Base-by-base conservation (phyloP, 768 basidiomycete genomes). In the Galerina sulciceps region DNA sequence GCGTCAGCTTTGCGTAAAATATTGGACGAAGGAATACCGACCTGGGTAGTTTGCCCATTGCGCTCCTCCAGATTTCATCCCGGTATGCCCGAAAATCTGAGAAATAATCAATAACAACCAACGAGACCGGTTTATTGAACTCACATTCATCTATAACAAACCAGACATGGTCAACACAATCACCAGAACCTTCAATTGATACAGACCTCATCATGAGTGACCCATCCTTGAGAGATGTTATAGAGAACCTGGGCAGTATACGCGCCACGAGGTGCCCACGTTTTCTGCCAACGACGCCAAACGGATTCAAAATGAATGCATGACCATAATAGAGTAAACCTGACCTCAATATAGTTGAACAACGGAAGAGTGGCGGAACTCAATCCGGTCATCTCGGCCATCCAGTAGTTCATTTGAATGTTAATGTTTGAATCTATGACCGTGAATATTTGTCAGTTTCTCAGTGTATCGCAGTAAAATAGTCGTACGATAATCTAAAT, bases 401-500 rank as follows among this genome's bases (percentile, higher is more conserved):
- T 79, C 90, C 90, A 91, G 68, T 91, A 90, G 65, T 90, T 91
- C 90, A 91, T 91, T 68, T 92, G 90, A 42, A 88, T 79, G 61
- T 92, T 92, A 62, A 92, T 88, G 57, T 92, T 91, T 34, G 89
- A 81, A 65, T 90, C 88, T 31, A 31, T 89, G 23, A 20, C 50
- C 4, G 17, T 17, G 2, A 38, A 36, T 31, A 17, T 22, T 8
- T 47, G 10, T 37, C 31, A 48, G 26, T 14, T 41, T n/a, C 2
- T 14, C 20, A 40, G 15, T 18, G 45, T 23, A 31, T 31, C 26
- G 11, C 38, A n/a, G 34, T 44, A 26, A 38, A 1, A 43, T 18
- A 20, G 35, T 68, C 75, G 26, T 57, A 79, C 83, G 81, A 56
- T 83, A 83, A 72, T 84, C 82, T 79, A 34, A 18, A 23, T 3